A percentile compares a stretch with the other conserved stretches of the same genome.
phyloP scores from a whole-genome alignment of 1,284 basidiomycete species.

The Binderoboletus segoi region DNA sequence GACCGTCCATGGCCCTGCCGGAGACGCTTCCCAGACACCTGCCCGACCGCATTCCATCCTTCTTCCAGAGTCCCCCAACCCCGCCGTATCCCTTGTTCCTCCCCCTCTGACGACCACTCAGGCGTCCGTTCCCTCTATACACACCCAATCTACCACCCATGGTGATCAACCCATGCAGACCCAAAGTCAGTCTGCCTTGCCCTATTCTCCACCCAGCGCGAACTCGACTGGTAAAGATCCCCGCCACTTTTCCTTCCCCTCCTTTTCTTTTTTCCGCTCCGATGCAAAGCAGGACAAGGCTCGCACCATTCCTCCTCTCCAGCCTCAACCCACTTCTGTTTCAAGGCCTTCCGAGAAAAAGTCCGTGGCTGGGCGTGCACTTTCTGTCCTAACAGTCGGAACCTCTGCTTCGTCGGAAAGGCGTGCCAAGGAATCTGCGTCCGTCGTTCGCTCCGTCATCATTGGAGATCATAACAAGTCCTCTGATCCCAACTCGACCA shows the following conservation, averaged over 20 bases:
- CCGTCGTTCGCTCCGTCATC: slow-evolving; percentile 66
- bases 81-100: slow-evolving; percentile 24
- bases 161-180: slow-evolving; percentile 22
- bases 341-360: slow-evolving; percentile 37
- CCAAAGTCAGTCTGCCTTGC: slow-evolving; percentile 33
- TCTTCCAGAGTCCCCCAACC: slow-evolving; percentile 24
- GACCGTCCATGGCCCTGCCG: slow-evolving; percentile 27
- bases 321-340: slow-evolving; percentile 6
- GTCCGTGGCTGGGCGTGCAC: slow-evolving; percentile 34
- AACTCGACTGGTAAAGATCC: slow-evolving; percentile 25
- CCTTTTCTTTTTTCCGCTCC: slow-evolving; percentile 39
- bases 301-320: slow-evolving; percentile 7
- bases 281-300: slow-evolving; percentile 32
- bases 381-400: slow-evolving; percentile 25
- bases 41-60: slow-evolving; percentile 3
- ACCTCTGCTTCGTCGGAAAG: slow-evolving; percentile 47
- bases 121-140: slow-evolving; percentile 13
- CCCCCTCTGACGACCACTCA: slow-evolving; percentile 16
- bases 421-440: slow-evolving; percentile 64
- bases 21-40: not conserved
- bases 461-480: slow-evolving; percentile 51
- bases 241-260: slow-evolving; percentile 43
- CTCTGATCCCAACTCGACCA: slow-evolving; percentile 29
- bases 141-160: slow-evolving; percentile 22
- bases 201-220: slow-evolving; percentile 18